These are phyloP conservation scores for Aureobasidium subglaciale DNA, from an alignment of 2,329 filamentous ascomycete species.

Conservation along the genomic window DNA sequence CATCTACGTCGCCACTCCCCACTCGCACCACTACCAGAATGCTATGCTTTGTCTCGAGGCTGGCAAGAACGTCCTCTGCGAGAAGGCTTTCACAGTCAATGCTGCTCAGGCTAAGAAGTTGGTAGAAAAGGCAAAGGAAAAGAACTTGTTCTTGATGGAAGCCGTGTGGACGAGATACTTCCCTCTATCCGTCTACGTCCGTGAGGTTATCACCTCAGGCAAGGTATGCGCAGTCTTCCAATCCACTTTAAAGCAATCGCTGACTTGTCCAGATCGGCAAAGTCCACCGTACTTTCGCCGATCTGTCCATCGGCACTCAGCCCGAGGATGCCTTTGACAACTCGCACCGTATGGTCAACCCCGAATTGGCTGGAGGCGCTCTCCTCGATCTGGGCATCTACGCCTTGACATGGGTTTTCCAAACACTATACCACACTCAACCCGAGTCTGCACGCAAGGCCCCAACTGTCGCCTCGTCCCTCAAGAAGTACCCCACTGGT, in stretches of 20 bases:
- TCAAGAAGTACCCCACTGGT: slow-evolving; percentile 67
- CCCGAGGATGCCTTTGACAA: slow-evolving; percentile 54
- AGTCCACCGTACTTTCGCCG: slow-evolving; percentile 50
- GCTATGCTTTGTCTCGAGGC: slow-evolving; percentile 74
- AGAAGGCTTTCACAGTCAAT: slow-evolving; percentile 84
- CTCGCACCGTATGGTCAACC: slow-evolving; percentile 73
- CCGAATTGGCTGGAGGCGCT: slow-evolving; percentile 72
- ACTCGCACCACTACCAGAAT: slow-evolving; percentile 91
- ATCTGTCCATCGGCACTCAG: slow-evolving; percentile 53
- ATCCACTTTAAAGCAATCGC: neutral
- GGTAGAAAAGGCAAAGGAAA: slow-evolving; percentile 62
- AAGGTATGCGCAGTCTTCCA: slow-evolving; percentile 19
- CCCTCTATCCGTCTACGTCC: slow-evolving; percentile 69
- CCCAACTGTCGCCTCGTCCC: slow-evolving; percentile 60
- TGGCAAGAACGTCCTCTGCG: slow-evolving; percentile 82
- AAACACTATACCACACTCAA: slow-evolving; percentile 77
- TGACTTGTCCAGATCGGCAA: slow-evolving; percentile 37
- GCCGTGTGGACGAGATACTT: slow-evolving; percentile 82
- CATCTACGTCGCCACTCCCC: slow-evolving; percentile 82
- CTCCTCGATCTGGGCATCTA: slow-evolving; percentile 84
- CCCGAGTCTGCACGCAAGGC: slow-evolving; percentile 54
- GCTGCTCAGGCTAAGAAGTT: slow-evolving; percentile 68
- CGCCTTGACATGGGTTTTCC: slow-evolving; percentile 83
- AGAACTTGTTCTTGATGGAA: slow-evolving; percentile 71
- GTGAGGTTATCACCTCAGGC: slow-evolving; percentile 55